A percentile compares a stretch with the other conserved stretches of the same genome.
phyloP scores from a whole-genome alignment of 805 yeast species.

The Myxozyma vanderwaltii region DNA sequence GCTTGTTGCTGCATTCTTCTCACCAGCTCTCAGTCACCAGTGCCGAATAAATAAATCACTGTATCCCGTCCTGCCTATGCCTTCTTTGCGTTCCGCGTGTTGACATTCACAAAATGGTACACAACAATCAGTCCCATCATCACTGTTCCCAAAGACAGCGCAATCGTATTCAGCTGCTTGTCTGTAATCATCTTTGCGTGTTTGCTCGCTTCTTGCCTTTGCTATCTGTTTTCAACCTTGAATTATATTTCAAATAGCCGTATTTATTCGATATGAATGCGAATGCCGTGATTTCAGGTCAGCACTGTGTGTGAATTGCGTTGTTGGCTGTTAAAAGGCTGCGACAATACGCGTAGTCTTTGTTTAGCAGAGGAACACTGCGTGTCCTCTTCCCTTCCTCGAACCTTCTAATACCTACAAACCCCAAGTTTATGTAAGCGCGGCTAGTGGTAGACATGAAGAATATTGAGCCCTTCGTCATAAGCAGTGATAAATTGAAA shows the following conservation, averaged over 20 bases:
- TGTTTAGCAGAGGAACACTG: not conserved
- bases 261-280: no score
- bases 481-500: no score
- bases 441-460: no score
- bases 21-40: not conserved
- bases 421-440: no score
- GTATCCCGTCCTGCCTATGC: not conserved
- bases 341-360: not conserved
- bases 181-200: conserved; percentile 82
- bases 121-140: conserved; percentile 71
- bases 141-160: conserved; percentile 69
- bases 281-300: no score
- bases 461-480: no score
- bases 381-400: not conserved
- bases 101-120: conserved; percentile 55
- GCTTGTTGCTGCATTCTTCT: not conserved
- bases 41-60: not conserved
- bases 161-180: conserved; percentile 71
- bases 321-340: not conserved
- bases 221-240: no score
- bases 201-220: no score
- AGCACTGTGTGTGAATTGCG: no score
- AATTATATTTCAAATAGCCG: no score
- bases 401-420: no score
- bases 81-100: conserved; percentile 12